These are phyloP conservation scores for Vaccinium macrocarpon DNA, from an alignment of 148 eudicot species.

Conservation along the genomic window DNA sequence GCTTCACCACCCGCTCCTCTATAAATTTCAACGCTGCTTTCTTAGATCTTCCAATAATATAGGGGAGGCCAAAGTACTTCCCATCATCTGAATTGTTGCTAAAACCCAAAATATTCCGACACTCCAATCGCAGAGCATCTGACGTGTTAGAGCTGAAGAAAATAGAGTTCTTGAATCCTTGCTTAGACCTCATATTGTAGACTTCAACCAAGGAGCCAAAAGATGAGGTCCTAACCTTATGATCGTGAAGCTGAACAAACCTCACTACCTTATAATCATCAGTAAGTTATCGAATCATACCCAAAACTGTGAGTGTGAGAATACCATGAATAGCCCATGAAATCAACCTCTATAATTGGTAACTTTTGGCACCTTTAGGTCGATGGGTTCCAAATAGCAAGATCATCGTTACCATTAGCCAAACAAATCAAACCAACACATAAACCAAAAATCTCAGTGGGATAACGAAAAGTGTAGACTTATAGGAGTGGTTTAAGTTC, in stretches of 20 bases:
- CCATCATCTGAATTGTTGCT: too few relatives aligned
- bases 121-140: too few relatives aligned
- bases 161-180: slow-evolving; percentile 26
- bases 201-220: slow-evolving; percentile 27
- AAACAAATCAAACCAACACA: slow-evolving; percentile 18
- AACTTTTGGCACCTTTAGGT: neutral
- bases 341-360: neutral
- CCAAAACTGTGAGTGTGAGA: neutral
- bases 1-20: too few relatives aligned
- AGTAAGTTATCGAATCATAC: slow-evolving; percentile 25
- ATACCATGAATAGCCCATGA: too few relatives aligned
- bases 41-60: too few relatives aligned
- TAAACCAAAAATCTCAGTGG: slow-evolving; percentile 26
- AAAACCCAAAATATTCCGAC: too few relatives aligned
- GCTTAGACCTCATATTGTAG: slow-evolving; percentile 27
- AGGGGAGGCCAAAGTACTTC: too few relatives aligned
- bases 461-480: neutral
- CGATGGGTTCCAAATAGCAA: slow-evolving; percentile 7
- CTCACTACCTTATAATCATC: slow-evolving; percentile 48
- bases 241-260: slow-evolving; percentile 16
- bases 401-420: neutral
- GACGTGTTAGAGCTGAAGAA: too few relatives aligned
- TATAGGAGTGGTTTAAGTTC: slow-evolving; percentile 16
- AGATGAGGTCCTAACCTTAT: too few relatives aligned
- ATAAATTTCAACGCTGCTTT: too few relatives aligned